These are phyloP conservation scores for Fonsecaea pugnacius DNA, from an alignment of 2,329 filamentous ascomycete species.

Conservation along the genomic window DNA sequence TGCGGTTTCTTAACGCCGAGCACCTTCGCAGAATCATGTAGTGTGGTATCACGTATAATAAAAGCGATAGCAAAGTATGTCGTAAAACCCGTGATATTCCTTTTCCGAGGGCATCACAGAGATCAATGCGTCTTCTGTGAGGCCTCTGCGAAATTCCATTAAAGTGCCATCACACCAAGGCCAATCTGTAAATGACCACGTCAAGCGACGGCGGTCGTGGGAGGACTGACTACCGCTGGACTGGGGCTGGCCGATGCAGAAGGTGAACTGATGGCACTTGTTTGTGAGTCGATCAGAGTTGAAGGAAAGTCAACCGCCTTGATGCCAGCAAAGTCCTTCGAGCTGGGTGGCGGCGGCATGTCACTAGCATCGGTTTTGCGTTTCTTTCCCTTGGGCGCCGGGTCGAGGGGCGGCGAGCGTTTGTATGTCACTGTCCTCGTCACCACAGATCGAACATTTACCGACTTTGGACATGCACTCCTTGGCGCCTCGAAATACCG, in stretches of 20 bases:
- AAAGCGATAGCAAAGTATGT: conserved; percentile 22
- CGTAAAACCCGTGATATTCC: conserved; percentile 22
- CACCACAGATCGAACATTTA: conserved; percentile 82
- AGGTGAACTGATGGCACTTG: conserved; percentile 12
- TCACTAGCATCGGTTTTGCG: conserved; percentile 63
- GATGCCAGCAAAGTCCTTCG: conserved; percentile 23
- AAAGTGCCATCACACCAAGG: conserved; percentile 2
- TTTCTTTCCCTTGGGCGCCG: conserved; percentile 89
- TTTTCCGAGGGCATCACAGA: background rate
- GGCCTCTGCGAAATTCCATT: conserved; percentile 1
- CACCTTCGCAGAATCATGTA: conserved; percentile 29
- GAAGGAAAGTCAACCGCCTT: conserved; percentile 27
- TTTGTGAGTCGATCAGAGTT: conserved; percentile 23
- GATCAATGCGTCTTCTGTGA: conserved; percentile 3
- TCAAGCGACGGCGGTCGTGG: conserved; percentile 23
- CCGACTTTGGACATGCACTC: conserved; percentile 65
- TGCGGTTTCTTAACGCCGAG: conserved; percentile 30
- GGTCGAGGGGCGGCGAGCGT: conserved; percentile 71
- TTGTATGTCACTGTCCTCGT: conserved; percentile 95
- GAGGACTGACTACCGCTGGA: conserved; percentile 19
- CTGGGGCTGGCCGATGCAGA: conserved; percentile 13
- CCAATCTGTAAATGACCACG: background rate
- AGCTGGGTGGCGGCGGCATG: conserved; percentile 31
- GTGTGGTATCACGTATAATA: conserved; percentile 35
- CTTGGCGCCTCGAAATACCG: conserved; percentile 65